Evolutionary conservation across 345 rosid genomes (phyloP).

Genomic region (Syzygium aqueum): DNA sequence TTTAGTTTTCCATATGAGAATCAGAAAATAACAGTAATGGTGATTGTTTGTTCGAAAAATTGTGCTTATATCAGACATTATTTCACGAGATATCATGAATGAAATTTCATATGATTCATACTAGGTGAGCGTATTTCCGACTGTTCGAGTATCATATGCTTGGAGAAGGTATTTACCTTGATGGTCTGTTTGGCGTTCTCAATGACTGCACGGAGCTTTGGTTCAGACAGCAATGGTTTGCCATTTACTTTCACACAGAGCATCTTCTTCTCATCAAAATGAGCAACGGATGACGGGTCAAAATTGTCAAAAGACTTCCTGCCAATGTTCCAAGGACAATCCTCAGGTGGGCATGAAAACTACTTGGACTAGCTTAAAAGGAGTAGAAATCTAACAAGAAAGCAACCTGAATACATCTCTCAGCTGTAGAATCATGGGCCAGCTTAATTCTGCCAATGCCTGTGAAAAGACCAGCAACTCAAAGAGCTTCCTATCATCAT

Average conservation of each 20-base stretch:
- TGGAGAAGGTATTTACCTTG: constrained; percentile 35
- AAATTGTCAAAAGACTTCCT: constrained; percentile 78
- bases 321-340: constrained; percentile 10
- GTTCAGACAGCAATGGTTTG: constrained; percentile 59
- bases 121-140: background rate
- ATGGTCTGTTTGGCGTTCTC: constrained; percentile 70
- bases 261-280: constrained; percentile 64
- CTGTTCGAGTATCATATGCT: background rate
- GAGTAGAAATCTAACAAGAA: background rate
- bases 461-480: constrained; percentile 87
- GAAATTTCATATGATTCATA: background rate
- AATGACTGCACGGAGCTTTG: constrained; percentile 74
- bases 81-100: background rate
- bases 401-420: constrained; percentile 60
- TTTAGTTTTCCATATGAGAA: background rate
- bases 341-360: background rate
- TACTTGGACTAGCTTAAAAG: background rate
- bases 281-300: constrained; percentile 49
- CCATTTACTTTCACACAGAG: constrained; percentile 56
- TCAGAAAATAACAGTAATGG: background rate
- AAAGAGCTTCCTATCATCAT: constrained; percentile 65
- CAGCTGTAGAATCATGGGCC: constrained; percentile 69
- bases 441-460: constrained; percentile 88
- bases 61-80: background rate
- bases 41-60: background rate